These are phyloP conservation scores for Phytophthora niederhauseri DNA, from an alignment of 352 stramenopile genomes.

Conservation along the genomic window DNA sequence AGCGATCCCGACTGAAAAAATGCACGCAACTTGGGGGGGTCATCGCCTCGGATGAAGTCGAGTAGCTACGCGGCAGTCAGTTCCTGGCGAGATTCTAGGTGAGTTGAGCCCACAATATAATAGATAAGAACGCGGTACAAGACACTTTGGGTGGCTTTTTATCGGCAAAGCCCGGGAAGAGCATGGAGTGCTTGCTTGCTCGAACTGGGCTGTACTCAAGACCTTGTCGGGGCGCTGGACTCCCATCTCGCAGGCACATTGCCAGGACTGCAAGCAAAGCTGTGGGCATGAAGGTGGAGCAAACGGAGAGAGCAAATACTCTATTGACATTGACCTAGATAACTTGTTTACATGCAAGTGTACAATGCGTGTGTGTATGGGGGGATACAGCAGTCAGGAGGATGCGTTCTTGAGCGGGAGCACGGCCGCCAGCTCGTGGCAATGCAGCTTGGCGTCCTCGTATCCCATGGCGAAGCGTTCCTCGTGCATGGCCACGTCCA, in stretches of 20 bases:
- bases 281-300: not conserved
- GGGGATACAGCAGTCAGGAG: not conserved
- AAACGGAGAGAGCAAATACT: conserved; percentile 19
- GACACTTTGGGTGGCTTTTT: not conserved
- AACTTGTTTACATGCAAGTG: conserved; percentile 1
- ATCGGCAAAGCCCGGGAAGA: no score
- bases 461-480: conserved; percentile 66
- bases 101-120: conserved; percentile 1
- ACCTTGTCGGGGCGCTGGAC: conserved; percentile 5
- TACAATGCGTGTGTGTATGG: not conserved
- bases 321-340: conserved; percentile 9
- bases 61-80: not conserved
- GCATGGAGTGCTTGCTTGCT: not conserved
- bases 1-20: not conserved
- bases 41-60: not conserved
- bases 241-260: conserved; percentile 16
- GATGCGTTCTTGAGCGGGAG: conserved; percentile 33
- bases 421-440: conserved; percentile 53
- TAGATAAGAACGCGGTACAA: not conserved
- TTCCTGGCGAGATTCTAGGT: not conserved
- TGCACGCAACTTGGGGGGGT: not conserved
- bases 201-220: not conserved
- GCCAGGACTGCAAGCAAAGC: conserved; percentile 11
- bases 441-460: conserved; percentile 57
- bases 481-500: conserved; percentile 57